Evolutionary conservation across 192 early-diverging fungal species (phyloP), one percentile per base, ranked within the genome.

Genomic region (Coemansia sp.): DNA sequence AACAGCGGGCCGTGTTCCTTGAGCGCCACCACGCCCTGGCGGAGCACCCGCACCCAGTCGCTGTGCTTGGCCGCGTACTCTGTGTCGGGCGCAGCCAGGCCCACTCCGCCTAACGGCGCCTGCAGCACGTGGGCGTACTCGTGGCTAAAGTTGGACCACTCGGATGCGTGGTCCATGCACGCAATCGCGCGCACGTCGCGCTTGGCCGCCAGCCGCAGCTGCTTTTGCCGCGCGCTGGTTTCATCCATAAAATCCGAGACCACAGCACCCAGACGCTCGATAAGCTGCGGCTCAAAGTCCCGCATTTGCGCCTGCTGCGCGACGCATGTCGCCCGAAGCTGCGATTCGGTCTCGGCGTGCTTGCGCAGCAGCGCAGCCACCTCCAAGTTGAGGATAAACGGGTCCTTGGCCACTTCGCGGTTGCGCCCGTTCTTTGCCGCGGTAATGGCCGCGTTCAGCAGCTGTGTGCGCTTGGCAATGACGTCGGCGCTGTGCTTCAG

Each of bases 331-430:
- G 35, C 31, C 32, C 27, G 35, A 17, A 75, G 61, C 46, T 40
- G 43, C 20, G 36, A 50, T 19, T 49, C 57, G 15, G 58, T 17
- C 50, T 64, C 64, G 1, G 61, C 61, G 21, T 61, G 72, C 72
- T 61, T 63, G 15, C 65, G 72, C 35, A 63, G 40, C 42, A 75
- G 61, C 15, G 72, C 72, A 30, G 63, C 65, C 29, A 75, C 52
- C 35, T 75, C 72, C 14, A 75, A 50, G 32, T 60, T 60, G n/a
- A 75, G 48, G 36, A 75, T 68, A 28, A 75, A 75, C 36, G 72
- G 72, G 50, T 75, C 72, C 57, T 67, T 67, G 12, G 29, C 58
- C 2, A 53, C 49, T 38, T 70, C 67, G 2, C 42, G 40, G 15
- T 22, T 26, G 4, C 35, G 34, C 5, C 40, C 42, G 15, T 40